Percentiles rank a stretch among this genome's conserved stretches.
These are phyloP conservation scores for Thielaviopsis populi DNA, from an alignment of 2,329 filamentous ascomycete species.

Conservation along the genomic window DNA sequence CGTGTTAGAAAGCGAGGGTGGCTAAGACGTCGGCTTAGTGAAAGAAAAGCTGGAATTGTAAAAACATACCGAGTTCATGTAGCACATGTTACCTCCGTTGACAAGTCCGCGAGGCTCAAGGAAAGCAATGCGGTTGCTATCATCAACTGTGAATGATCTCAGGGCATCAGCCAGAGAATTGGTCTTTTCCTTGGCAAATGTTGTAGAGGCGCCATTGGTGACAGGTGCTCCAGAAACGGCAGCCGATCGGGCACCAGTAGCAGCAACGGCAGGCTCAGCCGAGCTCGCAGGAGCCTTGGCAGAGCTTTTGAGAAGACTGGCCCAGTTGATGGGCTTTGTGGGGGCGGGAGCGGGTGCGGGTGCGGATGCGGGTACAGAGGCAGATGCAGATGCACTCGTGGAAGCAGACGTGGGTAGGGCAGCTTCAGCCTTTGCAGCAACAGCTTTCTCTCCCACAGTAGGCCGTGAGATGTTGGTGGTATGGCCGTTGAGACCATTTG, in stretches of 20 bases:
- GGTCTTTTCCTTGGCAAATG: conserved; percentile 31
- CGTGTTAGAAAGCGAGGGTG: conserved; percentile 24
- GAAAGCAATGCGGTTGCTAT: conserved; percentile 56
- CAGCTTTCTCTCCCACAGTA: conserved; percentile 20
- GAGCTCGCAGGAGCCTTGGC: conserved; percentile 16
- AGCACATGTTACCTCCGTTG: conserved; percentile 98
- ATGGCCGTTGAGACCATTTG: conserved; percentile 11
- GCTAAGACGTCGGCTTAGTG: not conserved
- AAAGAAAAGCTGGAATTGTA: not conserved
- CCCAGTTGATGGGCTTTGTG: conserved; percentile 18
- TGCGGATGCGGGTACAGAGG: conserved; percentile 16
- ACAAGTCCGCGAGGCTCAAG: conserved; percentile 85
- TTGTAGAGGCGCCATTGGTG: conserved; percentile 21
- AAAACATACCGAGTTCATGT: conserved; percentile 92
- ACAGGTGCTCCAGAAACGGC: conserved; percentile 17
- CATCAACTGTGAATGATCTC: conserved; percentile 52
- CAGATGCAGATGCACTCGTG: conserved; percentile 17
- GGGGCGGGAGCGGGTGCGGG: conserved; percentile 18
- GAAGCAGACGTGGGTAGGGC: conserved; percentile 15
- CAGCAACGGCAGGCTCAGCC: conserved; percentile 20
- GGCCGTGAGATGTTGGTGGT: conserved; percentile 9
- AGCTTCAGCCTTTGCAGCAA: conserved; percentile 19
- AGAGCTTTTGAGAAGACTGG: conserved; percentile 16
- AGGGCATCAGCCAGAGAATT: conserved; percentile 64
- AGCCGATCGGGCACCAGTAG: not conserved